Evolutionary conservation across 78 protist species (phyloP), one percentile per base, ranked within the genome.

Genomic region (Paulinella micropora): DNA sequence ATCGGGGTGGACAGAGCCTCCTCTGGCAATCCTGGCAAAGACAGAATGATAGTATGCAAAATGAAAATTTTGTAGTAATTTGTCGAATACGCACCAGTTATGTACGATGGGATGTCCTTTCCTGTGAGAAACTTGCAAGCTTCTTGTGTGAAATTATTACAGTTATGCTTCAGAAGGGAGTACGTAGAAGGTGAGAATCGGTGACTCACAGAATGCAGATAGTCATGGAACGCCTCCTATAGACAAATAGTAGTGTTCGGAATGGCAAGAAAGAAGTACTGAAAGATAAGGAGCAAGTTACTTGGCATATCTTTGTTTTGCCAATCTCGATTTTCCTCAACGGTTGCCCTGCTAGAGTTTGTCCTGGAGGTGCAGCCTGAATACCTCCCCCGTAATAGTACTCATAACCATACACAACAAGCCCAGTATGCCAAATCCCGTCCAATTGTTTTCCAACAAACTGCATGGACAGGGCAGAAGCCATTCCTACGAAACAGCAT

Each of bases 321-420:
- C n/a, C n/a, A n/a, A n/a, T n/a, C n/a, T n/a, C n/a, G n/a, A n/a
- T n/a, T n/a, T n/a, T n/a, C n/a, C n/a, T n/a, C n/a, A n/a, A n/a
- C n/a, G n/a, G n/a, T 9, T 81, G 28, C 84, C 84, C 84, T 34
- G 84, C 84, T 81, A 31, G 84, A 3, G 84, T 81, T 29, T 31
- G 9, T 15, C 84, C 84, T 31, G 84, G 84, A 15, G 4, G 34
- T 28, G 84, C 6, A 81, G 84, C 84, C 34, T 81, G 84, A 32
- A 81, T 81, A 9, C 84, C 84, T 6, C 84, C 84, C 9, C 84
- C 84, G 84, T 81, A 81, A 32, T 34, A 81, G 28, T 81, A 81
- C 15, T 81, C 84, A 28, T 28, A 81, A 15, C 84, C 84, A 29
- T 81, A 81, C 9, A 81, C 84, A 3, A 81, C 84, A 6, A 81